phyloP scores from a whole-genome alignment of 2,329 filamentous ascomycete genomes.

The Phaeoacremonium minimum region DNA sequence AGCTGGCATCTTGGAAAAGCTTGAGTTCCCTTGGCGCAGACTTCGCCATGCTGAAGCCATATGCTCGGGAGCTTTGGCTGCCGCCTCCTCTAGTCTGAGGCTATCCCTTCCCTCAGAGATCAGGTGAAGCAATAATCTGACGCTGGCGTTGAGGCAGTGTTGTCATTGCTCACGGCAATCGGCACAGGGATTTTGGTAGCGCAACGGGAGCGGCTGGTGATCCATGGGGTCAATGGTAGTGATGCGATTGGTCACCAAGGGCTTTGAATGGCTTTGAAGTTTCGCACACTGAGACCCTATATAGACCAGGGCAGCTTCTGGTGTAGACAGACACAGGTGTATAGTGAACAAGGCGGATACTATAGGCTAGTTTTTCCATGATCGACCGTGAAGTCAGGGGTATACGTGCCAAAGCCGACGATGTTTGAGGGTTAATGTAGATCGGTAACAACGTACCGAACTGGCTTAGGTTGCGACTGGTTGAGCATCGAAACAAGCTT shows the following conservation, averaged over 20 bases:
- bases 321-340: neutral
- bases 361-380: neutral
- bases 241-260: slow-evolving; percentile 3
- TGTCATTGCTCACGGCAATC: neutral
- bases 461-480: neutral
- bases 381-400: neutral
- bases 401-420: neutral
- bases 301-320: neutral
- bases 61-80: slow-evolving; percentile 3
- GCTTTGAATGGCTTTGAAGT: neutral
- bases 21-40: slow-evolving; percentile 6
- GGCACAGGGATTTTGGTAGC: neutral
- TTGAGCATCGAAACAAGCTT: neutral
- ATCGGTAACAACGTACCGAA: slow-evolving; percentile 1
- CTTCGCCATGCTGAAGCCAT: too few species aligned
- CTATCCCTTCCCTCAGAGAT: slow-evolving; percentile 7
- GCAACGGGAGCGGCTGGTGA: neutral
- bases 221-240: too few species aligned
- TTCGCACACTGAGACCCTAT: neutral
- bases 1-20: too few species aligned
- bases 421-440: slow-evolving; percentile 2
- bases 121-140: slow-evolving; percentile 15
- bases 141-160: slow-evolving; percentile 6
- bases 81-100: neutral
- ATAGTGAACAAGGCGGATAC: neutral